Evolutionary conservation across 83 land plant species (phyloP).

Genomic region (Diphasiastrum complanatum): DNA sequence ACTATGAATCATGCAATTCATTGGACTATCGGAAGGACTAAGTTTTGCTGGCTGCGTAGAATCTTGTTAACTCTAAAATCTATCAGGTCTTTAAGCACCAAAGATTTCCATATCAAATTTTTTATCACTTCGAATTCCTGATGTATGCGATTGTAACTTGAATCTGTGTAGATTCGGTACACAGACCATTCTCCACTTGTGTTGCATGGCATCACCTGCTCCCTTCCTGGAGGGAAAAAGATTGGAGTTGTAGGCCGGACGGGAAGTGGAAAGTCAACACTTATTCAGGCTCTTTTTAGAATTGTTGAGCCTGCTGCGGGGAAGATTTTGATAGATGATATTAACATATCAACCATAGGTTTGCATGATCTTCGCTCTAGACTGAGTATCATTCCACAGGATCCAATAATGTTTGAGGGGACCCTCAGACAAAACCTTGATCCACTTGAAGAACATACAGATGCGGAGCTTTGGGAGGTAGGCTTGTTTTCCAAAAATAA

Average conservation of each 20-base stretch:
- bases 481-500: too few relatives aligned
- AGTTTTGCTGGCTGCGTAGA: too few relatives aligned
- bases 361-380: background rate
- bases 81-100: too few relatives aligned
- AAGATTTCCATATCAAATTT: too few relatives aligned
- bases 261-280: constrained; percentile 24
- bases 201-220: constrained; percentile 17
- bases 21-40: too few relatives aligned
- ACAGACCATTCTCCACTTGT: constrained; percentile 10
- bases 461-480: constrained; percentile 23
- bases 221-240: background rate
- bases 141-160: too few relatives aligned
- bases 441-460: constrained; percentile 25
- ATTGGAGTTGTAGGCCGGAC: constrained; percentile 25
- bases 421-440: constrained; percentile 17
- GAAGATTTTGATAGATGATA: constrained; percentile 15
- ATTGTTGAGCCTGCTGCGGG: constrained; percentile 16
- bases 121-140: too few relatives aligned
- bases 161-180: constrained; percentile 24
- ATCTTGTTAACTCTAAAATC: too few relatives aligned
- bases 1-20: too few relatives aligned
- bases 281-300: constrained; percentile 17
- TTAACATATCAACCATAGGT: constrained; percentile 10
- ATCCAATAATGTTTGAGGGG: constrained; percentile 20
- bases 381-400: constrained; percentile 12